Conservation (phyloP, 371 early-diverging fungal genomes). For the Rhizopus sp. region DNA sequence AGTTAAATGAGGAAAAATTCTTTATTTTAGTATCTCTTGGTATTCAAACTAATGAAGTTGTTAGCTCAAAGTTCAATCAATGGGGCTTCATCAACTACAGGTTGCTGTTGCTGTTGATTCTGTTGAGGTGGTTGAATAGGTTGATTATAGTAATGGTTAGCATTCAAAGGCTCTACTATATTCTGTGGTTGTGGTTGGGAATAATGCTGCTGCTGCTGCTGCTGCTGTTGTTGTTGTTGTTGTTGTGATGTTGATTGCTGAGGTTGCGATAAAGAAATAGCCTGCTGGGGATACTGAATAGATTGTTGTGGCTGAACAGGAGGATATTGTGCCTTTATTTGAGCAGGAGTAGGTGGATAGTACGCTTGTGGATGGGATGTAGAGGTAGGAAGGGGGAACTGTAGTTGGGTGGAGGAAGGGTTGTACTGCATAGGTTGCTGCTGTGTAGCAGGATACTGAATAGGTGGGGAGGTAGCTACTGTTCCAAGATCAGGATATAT, state of each 20-base stretch:
- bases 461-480: not conserved
- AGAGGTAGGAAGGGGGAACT: slow-evolving; percentile 9
- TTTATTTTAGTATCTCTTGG: too few species aligned
- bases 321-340: slow-evolving; percentile 2
- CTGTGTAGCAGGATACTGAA: not conserved
- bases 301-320: slow-evolving; percentile 2
- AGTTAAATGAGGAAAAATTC: too few species aligned
- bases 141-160: not conserved
- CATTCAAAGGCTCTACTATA: too few species aligned
- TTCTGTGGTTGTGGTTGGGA: too few species aligned
- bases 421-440: not conserved
- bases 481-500: not conserved
- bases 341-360: slow-evolving; percentile 6
- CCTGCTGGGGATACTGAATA: too few species aligned
- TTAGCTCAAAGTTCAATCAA: slow-evolving; percentile 21
- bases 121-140: slow-evolving; percentile 1
- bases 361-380: slow-evolving; percentile 1
- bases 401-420: not conserved
- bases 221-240: slow-evolving; percentile 4
- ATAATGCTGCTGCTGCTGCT: slow-evolving; percentile 1
- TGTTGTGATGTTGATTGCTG: slow-evolving; percentile 7
- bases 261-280: not conserved
- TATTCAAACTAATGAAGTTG: too few species aligned
- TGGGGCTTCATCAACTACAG: slow-evolving; percentile 27
- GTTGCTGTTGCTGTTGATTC: slow-evolving; percentile 8